Evolutionary conservation across 2,329 filamentous ascomycete genomes (phyloP).

Genomic region (Drechmeria coniospora): DNA sequence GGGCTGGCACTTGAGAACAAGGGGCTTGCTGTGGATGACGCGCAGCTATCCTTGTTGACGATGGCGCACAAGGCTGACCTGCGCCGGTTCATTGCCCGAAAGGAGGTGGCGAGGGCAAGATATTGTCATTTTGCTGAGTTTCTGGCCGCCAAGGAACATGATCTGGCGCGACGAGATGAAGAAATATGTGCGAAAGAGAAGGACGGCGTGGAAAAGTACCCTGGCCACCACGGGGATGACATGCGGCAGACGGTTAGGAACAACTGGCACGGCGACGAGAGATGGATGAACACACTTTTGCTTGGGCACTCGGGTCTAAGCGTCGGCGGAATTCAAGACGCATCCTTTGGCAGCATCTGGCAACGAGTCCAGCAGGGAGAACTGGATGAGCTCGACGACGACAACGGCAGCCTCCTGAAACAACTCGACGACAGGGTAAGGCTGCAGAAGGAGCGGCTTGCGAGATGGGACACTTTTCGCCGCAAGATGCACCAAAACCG

Average conservation of each 20-base stretch:
- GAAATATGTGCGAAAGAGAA: constrained; percentile 19
- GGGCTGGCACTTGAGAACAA: constrained; percentile 42
- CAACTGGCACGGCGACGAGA: constrained; percentile 66
- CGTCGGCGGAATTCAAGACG: constrained; percentile 37
- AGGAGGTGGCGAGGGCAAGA: constrained; percentile 39
- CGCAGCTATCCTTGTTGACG: constrained; percentile 47
- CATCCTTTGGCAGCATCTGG: constrained; percentile 57
- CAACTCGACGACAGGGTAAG: constrained; percentile 55
- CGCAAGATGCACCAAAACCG: constrained; percentile 26
- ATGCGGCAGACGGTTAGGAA: constrained; percentile 47
- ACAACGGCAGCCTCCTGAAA: constrained; percentile 41
- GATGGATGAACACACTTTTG: constrained; percentile 58
- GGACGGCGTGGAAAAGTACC: constrained; percentile 11
- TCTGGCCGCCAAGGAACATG: constrained; percentile 45
- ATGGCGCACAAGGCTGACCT: constrained; percentile 60
- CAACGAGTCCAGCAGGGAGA: constrained; percentile 44
- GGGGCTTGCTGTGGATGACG: constrained; percentile 38
- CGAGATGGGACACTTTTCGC: constrained; percentile 59
- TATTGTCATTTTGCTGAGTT: constrained; percentile 51
- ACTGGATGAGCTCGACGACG: constrained; percentile 39
- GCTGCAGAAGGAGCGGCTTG: constrained; percentile 51
- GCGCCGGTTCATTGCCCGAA: constrained; percentile 39
- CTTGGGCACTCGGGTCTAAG: constrained; percentile 44
- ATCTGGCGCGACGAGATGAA: constrained; percentile 39
- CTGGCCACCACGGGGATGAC: constrained; percentile 26